Evolutionary conservation across 169 alveolate species (phyloP).

Genomic region (Babesia bovis): DNA sequence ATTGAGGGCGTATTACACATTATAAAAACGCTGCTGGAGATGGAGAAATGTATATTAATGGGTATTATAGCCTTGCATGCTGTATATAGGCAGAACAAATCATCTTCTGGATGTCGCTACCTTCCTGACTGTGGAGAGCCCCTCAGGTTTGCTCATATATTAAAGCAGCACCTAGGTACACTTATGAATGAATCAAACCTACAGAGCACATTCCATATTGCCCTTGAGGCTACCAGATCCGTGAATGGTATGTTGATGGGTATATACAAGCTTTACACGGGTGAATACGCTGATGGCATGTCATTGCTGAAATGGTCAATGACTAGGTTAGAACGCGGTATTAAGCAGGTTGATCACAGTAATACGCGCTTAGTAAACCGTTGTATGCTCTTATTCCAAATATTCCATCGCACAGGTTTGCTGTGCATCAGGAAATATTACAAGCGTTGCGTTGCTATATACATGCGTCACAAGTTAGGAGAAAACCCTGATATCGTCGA

Average conservation of each 20-base stretch:
- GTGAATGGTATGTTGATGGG: conserved; percentile 70
- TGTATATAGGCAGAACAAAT: not conserved
- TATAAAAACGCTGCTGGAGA: conserved; percentile 45
- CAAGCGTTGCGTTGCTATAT: conserved; percentile 54
- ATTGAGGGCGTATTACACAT: conserved; percentile 34
- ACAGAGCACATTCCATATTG: conserved; percentile 65
- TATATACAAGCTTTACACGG: conserved; percentile 56
- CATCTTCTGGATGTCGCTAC: not conserved
- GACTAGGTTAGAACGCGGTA: conserved; percentile 58
- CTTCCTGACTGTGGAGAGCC: conserved; percentile 67
- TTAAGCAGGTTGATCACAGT: conserved; percentile 11
- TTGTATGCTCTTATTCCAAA: conserved; percentile 52
- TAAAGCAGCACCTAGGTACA: conserved; percentile 68
- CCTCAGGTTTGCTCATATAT: conserved; percentile 69
- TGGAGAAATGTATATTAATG: conserved; percentile 59
- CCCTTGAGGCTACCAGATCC: conserved; percentile 67
- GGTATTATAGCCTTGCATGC: conserved; percentile 20
- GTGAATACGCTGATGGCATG: conserved; percentile 71
- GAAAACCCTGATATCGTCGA: not conserved
- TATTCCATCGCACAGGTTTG: conserved; percentile 38
- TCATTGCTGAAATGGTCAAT: conserved; percentile 70
- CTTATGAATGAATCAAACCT: conserved; percentile 60
- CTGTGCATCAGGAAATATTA: conserved; percentile 33
- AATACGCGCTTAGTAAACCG: conserved; percentile 65
- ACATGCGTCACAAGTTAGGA: conserved; percentile 29